A percentile compares a stretch with the other conserved stretches of the same genome.
Evolutionary conservation across 352 stramenopile genomes (phyloP).

Genomic region (Phytophthora niederhauseri): DNA sequence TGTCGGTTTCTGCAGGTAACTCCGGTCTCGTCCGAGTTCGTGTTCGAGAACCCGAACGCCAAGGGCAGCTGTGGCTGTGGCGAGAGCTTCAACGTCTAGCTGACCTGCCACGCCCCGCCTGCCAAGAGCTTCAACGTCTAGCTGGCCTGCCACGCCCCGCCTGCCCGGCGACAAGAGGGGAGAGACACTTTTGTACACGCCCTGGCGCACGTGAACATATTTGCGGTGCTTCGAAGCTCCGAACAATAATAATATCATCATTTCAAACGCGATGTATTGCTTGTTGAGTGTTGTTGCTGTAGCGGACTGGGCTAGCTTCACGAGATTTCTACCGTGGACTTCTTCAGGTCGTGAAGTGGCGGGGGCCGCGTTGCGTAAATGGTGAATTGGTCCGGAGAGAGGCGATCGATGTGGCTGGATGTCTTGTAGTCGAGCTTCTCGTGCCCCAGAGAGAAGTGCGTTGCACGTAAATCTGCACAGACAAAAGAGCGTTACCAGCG

Average conservation of each 20-base stretch:
- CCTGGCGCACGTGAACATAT: constrained; percentile 17
- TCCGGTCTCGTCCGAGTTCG: constrained; percentile 98
- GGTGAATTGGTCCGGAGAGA: constrained; percentile 66
- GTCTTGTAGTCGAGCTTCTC: constrained; percentile 72
- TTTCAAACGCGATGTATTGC: constrained; percentile 24
- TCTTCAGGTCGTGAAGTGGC: constrained; percentile 67
- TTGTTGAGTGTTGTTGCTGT: neutral
- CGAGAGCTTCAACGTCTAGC: constrained; percentile 99
- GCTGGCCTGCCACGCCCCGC: neutral
- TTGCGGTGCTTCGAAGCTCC: constrained; percentile 22
- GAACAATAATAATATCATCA: constrained; percentile 48
- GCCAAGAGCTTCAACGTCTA: constrained; percentile 99
- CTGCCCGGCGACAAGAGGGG: constrained; percentile 13
- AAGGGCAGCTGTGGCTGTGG: constrained; percentile 99
- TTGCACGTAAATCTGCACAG: constrained; percentile 68
- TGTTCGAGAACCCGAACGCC: constrained; percentile 99
- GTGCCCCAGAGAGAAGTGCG: constrained; percentile 76
- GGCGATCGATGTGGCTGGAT: constrained; percentile 63
- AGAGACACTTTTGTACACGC: constrained; percentile 18
- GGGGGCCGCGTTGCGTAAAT: constrained; percentile 49
- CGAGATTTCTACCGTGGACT: constrained; percentile 73
- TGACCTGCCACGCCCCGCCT: constrained; percentile 3
- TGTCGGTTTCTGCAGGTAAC: constrained; percentile 76
- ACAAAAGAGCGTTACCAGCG: constrained; percentile 3
- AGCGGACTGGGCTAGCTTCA: constrained; percentile 15